These are phyloP conservation scores for Hirschfeldia incana DNA, from an alignment of 345 rosid species.

Conservation along the genomic window DNA sequence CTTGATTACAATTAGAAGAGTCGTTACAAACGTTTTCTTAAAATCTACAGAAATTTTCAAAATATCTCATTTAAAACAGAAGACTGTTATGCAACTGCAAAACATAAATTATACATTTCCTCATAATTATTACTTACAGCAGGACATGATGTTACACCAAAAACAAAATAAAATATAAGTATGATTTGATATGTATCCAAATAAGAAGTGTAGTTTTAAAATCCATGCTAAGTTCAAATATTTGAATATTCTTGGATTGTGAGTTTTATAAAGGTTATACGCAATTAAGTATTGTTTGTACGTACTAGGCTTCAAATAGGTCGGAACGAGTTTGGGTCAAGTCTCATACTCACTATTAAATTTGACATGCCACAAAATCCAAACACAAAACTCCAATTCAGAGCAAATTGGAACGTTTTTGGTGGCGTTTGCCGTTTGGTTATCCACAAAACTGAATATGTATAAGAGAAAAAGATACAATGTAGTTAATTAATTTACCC, in stretches of 20 bases:
- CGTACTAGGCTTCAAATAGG: neutral
- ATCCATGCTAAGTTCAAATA: neutral
- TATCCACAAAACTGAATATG: too few relatives aligned
- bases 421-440: neutral
- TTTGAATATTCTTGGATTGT: neutral
- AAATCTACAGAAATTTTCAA: too few relatives aligned
- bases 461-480: neutral
- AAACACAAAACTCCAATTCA: neutral
- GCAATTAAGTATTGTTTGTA: neutral
- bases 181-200: neutral
- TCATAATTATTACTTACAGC: too few relatives aligned
- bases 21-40: too few relatives aligned
- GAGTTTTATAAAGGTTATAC: neutral
- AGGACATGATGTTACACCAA: too few relatives aligned
- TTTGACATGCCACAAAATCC: neutral
- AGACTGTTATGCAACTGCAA: too few relatives aligned
- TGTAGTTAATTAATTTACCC: slow-evolving; percentile 28
- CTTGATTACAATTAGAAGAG: too few relatives aligned
- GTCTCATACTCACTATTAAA: neutral
- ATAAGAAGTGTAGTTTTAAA: neutral
- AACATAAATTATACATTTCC: too few relatives aligned
- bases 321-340: neutral
- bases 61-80: too few relatives aligned
- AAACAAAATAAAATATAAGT: too few relatives aligned
- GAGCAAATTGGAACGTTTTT: neutral